phyloP scores from a whole-genome alignment of 139 green algal genomes.

The Chlamydomonas incerta region DNA sequence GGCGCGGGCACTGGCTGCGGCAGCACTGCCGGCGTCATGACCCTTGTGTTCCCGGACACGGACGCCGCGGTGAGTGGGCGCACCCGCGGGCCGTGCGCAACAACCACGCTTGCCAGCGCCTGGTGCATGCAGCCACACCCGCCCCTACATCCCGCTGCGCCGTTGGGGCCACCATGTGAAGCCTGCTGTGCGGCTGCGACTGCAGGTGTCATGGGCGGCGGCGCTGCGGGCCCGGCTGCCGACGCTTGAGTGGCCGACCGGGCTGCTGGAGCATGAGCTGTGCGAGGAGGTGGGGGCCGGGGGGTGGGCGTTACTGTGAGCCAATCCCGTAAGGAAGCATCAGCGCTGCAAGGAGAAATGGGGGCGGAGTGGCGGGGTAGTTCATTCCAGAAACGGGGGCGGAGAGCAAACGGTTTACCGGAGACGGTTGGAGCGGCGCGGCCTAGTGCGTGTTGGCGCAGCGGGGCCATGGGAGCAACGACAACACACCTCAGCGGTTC shows the following conservation, averaged over 20 bases:
- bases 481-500: too few species aligned
- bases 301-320: too few species aligned
- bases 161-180: too few species aligned
- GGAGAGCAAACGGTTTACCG: background rate
- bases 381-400: too few species aligned
- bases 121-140: too few species aligned
- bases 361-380: background rate
- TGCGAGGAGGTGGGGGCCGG: conserved; percentile 1
- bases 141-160: too few species aligned
- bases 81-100: too few species aligned
- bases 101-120: too few species aligned
- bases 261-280: conserved; percentile 31
- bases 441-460: background rate
- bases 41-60: conserved; percentile 1
- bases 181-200: too few species aligned
- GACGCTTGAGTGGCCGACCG: background rate
- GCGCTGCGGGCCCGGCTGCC: background rate
- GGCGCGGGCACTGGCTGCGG: background rate
- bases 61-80: background rate
- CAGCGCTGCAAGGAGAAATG: too few species aligned
- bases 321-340: too few species aligned
- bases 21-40: background rate
- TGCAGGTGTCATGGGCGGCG: background rate
- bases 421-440: background rate
- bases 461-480: background rate